phyloP scores from a whole-genome alignment of 306 rosid genomes.

The Prunus mume region DNA sequence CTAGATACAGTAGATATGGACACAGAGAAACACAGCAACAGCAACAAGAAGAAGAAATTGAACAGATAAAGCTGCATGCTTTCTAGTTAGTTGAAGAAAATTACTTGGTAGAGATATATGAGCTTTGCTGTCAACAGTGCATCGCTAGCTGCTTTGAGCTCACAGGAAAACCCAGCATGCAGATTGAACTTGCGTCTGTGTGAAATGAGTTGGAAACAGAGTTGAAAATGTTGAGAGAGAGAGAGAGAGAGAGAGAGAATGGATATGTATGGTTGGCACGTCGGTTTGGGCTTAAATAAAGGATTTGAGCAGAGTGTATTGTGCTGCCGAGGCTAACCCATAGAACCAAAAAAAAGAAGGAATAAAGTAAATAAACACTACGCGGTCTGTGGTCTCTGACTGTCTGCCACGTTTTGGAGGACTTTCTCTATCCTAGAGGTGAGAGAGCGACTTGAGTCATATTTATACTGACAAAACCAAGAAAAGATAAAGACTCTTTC shows the following conservation, averaged over 20 bases:
- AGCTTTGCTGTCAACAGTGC: neutral
- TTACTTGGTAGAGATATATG: neutral
- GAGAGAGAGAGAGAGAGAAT: neutral
- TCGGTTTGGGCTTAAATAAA: neutral
- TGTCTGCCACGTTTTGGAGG: neutral
- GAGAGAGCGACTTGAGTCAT: neutral
- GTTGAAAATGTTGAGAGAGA: neutral
- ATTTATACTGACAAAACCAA: neutral
- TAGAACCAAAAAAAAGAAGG: too few species aligned
- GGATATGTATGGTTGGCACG: neutral
- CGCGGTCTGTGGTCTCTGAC: neutral
- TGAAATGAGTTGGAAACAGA: neutral
- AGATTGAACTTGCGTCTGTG: neutral
- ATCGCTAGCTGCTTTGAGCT: neutral
- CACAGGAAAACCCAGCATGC: neutral
- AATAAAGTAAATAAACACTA: too few species aligned
- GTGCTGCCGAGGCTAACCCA: too few species aligned
- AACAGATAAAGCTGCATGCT: conserved; percentile 28
- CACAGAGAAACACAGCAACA: conserved; percentile 33
- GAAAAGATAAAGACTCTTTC: neutral
- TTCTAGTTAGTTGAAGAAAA: neutral
- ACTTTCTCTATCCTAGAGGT: too few species aligned
- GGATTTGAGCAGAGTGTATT: neutral
- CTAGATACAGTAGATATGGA: conserved; percentile 25
- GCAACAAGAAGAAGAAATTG: conserved; percentile 23